A percentile compares a stretch with the other conserved stretches of the same genome.
Conservation (phyloP, 306 rosid genomes). For the Oemleria cerasiformis region DNA sequence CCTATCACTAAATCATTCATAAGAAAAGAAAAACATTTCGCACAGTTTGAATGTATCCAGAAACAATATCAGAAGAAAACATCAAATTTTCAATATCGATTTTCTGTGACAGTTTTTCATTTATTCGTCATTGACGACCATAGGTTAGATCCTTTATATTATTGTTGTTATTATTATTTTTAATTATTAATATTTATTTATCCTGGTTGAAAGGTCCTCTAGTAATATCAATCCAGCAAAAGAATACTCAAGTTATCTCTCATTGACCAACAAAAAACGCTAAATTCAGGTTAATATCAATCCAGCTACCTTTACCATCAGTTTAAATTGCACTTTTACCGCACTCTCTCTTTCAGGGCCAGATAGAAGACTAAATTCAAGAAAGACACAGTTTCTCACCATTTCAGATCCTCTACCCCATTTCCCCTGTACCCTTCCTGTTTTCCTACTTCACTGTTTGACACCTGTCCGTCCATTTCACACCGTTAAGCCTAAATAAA, state of each 20-base stretch:
- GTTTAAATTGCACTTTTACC: constrained; percentile 3
- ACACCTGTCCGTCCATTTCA: too few relatives aligned
- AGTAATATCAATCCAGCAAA: neutral
- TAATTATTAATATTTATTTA: neutral
- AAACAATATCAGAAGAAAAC: too few relatives aligned
- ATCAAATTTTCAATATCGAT: too few relatives aligned
- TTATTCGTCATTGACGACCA: neutral
- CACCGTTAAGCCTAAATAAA: too few relatives aligned
- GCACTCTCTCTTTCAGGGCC: neutral
- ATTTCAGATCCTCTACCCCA: too few relatives aligned
- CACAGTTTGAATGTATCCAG: too few relatives aligned
- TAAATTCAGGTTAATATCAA: neutral
- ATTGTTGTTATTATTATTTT: neutral
- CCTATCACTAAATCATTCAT: neutral
- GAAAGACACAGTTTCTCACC: neutral
- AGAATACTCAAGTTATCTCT: neutral
- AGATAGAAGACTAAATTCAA: neutral
- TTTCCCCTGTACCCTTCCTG: too few relatives aligned
- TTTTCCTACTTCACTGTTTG: too few relatives aligned
- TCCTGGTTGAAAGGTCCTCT: neutral
- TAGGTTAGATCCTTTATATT: neutral
- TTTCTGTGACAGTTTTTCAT: neutral
- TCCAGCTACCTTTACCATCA: neutral
- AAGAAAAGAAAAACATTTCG: too few relatives aligned
- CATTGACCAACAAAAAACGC: neutral